A percentile compares a stretch with the other conserved stretches of the same genome.
These are phyloP conservation scores for Neopestalotiopsis sp. DNA, from an alignment of 2,329 filamentous ascomycete species.

Conservation along the genomic window DNA sequence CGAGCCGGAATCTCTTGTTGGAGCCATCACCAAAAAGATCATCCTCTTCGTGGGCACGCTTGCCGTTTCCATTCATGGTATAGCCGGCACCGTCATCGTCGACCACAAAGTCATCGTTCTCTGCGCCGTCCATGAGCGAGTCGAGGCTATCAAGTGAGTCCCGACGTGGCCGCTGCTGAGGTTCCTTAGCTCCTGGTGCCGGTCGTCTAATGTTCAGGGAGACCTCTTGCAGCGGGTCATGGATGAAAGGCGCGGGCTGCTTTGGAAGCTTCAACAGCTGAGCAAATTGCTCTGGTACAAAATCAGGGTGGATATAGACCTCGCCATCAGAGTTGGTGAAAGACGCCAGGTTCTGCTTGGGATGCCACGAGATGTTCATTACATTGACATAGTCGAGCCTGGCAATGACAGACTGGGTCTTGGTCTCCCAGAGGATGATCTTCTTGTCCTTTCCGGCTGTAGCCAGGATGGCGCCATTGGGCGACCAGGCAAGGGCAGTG, in stretches of 20 bases:
- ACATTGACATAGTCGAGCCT: conserved; percentile 83
- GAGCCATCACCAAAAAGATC: conserved; percentile 52
- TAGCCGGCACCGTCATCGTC: conserved; percentile 97
- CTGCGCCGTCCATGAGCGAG: conserved; percentile 72
- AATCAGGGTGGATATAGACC: conserved; percentile 84
- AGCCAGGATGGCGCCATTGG: conserved; percentile 87
- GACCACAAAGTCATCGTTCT: conserved; percentile 83
- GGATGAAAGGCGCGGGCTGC: conserved; percentile 85
- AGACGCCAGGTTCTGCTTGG: conserved; percentile 82
- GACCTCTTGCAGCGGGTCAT: conserved; percentile 75
- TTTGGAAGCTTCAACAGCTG: conserved; percentile 59
- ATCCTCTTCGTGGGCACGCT: conserved; percentile 56
- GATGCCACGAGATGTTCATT: conserved; percentile 89
- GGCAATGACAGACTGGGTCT: conserved; percentile 80
- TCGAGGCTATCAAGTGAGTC: conserved; percentile 80
- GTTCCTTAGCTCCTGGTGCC: conserved; percentile 50
- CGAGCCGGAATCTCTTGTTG: conserved; percentile 55
- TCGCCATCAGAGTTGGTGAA: conserved; percentile 94
- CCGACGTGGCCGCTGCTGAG: conserved; percentile 58
- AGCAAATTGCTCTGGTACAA: conserved; percentile 63
- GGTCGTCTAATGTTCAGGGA: conserved; percentile 67
- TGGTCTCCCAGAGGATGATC: conserved; percentile 85
- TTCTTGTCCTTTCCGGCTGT: conserved; percentile 71
- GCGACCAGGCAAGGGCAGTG: conserved; percentile 89
- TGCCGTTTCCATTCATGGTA: conserved; percentile 58